These are phyloP conservation scores for Allium cepa DNA, from an alignment of 106 monocot genomes.

Conservation along the genomic window DNA sequence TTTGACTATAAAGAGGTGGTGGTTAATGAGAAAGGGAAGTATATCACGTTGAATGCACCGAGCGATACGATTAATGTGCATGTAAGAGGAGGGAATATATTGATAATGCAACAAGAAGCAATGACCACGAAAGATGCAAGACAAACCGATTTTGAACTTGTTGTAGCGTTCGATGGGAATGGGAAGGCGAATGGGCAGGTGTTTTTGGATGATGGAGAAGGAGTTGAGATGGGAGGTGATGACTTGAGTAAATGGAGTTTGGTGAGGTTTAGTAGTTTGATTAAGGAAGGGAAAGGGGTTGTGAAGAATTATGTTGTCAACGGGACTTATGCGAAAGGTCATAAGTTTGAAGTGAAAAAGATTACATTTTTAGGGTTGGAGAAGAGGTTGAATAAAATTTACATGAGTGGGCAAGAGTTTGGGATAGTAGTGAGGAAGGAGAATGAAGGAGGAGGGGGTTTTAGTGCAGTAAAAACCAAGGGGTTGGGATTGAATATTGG, in stretches of 20 bases:
- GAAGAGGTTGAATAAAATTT: not conserved
- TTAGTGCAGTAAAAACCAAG: slow-evolving; percentile 12
- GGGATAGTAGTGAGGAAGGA: not conserved
- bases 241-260: slow-evolving; percentile 10
- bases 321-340: slow-evolving; percentile 3
- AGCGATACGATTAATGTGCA: slow-evolving; percentile 14
- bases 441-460: not conserved
- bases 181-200: slow-evolving; percentile 6
- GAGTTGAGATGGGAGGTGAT: slow-evolving; percentile 12
- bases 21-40: not conserved
- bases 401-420: not conserved
- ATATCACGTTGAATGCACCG: slow-evolving; percentile 5
- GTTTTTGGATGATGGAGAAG: slow-evolving; percentile 19
- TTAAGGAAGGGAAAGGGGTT: not conserved
- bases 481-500: slow-evolving; percentile 26
- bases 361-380: slow-evolving; percentile 1
- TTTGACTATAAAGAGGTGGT: slow-evolving; percentile 1
- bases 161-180: slow-evolving; percentile 11
- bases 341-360: slow-evolving; percentile 10
- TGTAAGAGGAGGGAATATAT: slow-evolving; percentile 10
- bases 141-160: slow-evolving; percentile 1
- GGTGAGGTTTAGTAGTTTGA: not conserved
- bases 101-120: slow-evolving; percentile 10
- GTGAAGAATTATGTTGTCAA: not conserved
- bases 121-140: not conserved